Evolutionary conservation across 129 eudicot genomes (phyloP), one percentile per base, ranked within the genome.

Genomic region (Deinandra increscens): DNA sequence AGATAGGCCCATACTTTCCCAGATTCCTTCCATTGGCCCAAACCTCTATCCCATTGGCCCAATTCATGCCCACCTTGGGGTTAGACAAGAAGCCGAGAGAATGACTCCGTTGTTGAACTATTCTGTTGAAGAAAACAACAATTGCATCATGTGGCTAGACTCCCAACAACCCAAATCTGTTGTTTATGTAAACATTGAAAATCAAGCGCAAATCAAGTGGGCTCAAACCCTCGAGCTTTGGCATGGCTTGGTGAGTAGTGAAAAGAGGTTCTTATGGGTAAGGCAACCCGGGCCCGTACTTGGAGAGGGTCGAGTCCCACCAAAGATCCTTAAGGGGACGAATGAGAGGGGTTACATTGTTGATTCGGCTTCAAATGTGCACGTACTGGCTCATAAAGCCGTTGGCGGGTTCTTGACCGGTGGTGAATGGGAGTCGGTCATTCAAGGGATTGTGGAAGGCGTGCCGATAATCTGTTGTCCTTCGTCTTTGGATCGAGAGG

Each of bases 31-130:
- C 1, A 20, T 39, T 3, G 39, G 64, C 58, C 80, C 80, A 5
- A 75, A 80, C 15, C 19, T 79, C 0, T 82, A 82, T 63, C 34
- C 81, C 1, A 75, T 86, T 4, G 91, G 88, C 15, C 91, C 86
- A 5, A 78, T 82, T 4, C 83, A 82, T 26, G 12, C 80, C 2
- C 86, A 70, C 15, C 69, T 84, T 11, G 66, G 75, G 53, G 18
- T 55, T 60, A 75, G 71, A 33, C 64, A 53, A 45, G 66, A 53
- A 12, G 71, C 60, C 18, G 4, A 62, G 38, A 42, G 49, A 67
- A 31, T 60, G 60, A 42, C 49, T 7, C 20, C 23, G 0, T 50
- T 76, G 33, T 61, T 79, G 5, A 60, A 18, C 8, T 80, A 81
- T 37, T 64, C 77, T 1, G 54, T 70, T 80, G 64, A 65, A 19